Evolutionary conservation across 2,329 filamentous ascomycete species (phyloP).

Genomic region (Aspergillus piperis): DNA sequence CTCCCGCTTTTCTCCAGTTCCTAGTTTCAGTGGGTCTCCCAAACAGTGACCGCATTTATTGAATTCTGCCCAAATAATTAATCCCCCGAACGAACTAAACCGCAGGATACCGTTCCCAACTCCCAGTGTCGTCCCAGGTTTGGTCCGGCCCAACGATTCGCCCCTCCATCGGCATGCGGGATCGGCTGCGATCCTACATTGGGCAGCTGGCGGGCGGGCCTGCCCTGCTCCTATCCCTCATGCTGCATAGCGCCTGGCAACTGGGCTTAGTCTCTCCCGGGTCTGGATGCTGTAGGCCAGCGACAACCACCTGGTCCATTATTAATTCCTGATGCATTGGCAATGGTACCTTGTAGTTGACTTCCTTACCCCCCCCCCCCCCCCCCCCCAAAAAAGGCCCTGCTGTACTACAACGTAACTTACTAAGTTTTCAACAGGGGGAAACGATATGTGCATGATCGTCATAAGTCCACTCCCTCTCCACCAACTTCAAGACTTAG

Average conservation of each 20-base stretch:
- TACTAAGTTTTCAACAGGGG: background rate
- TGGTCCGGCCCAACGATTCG: constrained; percentile 3
- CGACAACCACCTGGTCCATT: background rate
- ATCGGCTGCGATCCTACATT: constrained; percentile 17
- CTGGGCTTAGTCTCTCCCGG: background rate
- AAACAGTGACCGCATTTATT: background rate
- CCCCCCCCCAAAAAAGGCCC: background rate
- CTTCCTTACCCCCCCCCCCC: background rate
- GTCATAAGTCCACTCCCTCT: no score
- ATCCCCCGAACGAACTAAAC: background rate
- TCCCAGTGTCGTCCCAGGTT: background rate
- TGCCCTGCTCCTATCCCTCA: background rate
- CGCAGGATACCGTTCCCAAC: background rate
- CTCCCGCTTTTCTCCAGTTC: background rate
- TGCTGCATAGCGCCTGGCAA: background rate
- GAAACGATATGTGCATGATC: no score
- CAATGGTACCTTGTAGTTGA: background rate
- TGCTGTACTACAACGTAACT: background rate
- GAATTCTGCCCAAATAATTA: background rate
- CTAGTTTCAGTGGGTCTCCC: background rate
- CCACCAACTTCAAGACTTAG: no score
- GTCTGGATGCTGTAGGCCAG: background rate
- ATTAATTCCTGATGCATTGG: background rate
- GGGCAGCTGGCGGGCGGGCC: constrained; percentile 15
- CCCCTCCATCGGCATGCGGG: constrained; percentile 8